Base-by-base conservation (phyloP, 1,139 yeast genomes). In the Blastobotrys petasosporus region DNA sequence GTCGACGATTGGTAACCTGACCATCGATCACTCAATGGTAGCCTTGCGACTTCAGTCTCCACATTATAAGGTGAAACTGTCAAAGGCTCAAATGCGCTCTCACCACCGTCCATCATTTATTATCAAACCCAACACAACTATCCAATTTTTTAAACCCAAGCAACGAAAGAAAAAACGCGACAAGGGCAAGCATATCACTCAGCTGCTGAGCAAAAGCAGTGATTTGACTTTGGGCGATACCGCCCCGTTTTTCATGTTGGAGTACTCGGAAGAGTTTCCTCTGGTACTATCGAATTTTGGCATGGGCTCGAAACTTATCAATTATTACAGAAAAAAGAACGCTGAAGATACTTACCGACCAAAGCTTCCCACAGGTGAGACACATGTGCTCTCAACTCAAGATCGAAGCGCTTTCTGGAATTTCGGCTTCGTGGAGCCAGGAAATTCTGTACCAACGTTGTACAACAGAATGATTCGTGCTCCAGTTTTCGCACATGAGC, bases 401-500 rank as follows among this genome's bases (percentile, higher is more conserved):
- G 99, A 94, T 65, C 76, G 95, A 56, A 85, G 95, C 10, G 97
- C 99, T 10, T 94, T 92, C 62, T 94, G 98, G 98, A 92, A 90
- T 62, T 94, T 88, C 70, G 99, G 99, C 1, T 85, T 85, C 66
- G 97, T 94, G 11, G 96, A 88, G 43, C 86, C 90, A 2, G 99
- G 98, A 2, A 87, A 84, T 56, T 79, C 87, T 50, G 97, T 90
- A 1, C 97, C 97, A 0, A 85, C 98, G 0, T 68, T 92, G 45
- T 94, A 94, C 67, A 94, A 92, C 63, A 85, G 88, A 56, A 82
- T 94, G 84, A 67, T 84, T 5, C 73, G 98, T 51, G 97, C 99
- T 0, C 98, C 99, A 0, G 77, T 92, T 2, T 92, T 87, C 69
- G 81, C 82, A 59, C 98, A 94, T 60, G 94, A 87, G 36, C 74